Evolutionary conservation across 2,329 filamentous ascomycete species (phyloP), one percentile per base, ranked within the genome.

Genomic region (Dryadomyces quercivorus): DNA sequence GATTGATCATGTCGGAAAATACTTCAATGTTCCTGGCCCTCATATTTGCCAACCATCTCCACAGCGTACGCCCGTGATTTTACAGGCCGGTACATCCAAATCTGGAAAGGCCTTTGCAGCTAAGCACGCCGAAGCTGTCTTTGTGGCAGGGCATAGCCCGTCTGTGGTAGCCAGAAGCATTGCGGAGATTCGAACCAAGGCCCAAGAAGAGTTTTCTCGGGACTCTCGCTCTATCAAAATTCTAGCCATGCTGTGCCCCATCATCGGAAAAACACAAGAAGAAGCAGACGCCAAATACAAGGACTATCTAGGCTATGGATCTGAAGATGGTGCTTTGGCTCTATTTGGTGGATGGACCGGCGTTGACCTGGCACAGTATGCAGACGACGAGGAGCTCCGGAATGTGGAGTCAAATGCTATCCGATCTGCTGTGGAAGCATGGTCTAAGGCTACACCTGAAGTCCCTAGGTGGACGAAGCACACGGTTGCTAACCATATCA

Each of bases 271-370:
- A 8, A 63, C 61, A 1, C 52, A 56, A 12, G 62, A 58, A 47
- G 58, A 61, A 49, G 62, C 62, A 2, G 43, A 59, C 38, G 59
- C 53, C n/a, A 63, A 63, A 66, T 78, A 83, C 52, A 67, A 72
- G 0, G 80, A 86, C 5, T 81, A 80, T 57, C 71, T 75, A 10
- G 73, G 75, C 54, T 80, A 86, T 61, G 85, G 81, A 1, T 75
- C 72, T 2, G 66, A 67, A 40, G 85, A 77, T 59, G 85, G 85
- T 2, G 85, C 84, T 0, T 63, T 88, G 55, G 81, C 84, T 1
- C 66, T 88, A 18, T 89, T 88, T 61, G 83, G 84, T 20, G 85
- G 85, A 1, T 89, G 85, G 84, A 88, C 85, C 0, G 85, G 75
- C 2, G 75, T 76, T 22, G 73, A 77, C 53, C 60, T 77, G 15